Evolutionary conservation across 1,284 basidiomycete genomes (phyloP).

Genomic region (Tranzscheliella williamsii): DNA sequence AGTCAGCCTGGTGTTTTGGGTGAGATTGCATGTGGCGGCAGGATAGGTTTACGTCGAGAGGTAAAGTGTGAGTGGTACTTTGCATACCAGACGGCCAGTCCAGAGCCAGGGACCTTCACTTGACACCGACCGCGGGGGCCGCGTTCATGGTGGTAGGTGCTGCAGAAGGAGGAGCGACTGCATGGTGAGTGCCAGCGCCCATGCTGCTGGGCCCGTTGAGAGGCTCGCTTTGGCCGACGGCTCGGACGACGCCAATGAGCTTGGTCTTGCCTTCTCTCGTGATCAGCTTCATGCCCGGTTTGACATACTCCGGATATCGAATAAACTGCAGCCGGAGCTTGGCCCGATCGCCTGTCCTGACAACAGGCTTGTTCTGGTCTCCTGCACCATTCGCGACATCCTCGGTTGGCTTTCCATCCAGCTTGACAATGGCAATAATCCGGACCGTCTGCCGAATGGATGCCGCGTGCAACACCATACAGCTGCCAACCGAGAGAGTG

Average conservation of each 20-base stretch:
- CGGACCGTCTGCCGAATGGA: slow-evolving; percentile 58
- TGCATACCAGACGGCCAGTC: too few species aligned
- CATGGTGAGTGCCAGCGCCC: not conserved
- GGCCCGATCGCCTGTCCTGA: slow-evolving; percentile 57
- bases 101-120: too few species aligned
- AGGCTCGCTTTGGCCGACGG: slow-evolving; percentile 41
- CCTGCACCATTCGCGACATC: slow-evolving; percentile 1
- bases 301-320: slow-evolving; percentile 51
- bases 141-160: not conserved
- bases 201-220: slow-evolving; percentile 3
- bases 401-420: slow-evolving; percentile 34
- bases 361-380: slow-evolving; percentile 47
- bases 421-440: slow-evolving; percentile 53
- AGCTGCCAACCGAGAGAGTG: slow-evolving; percentile 53
- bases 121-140: slow-evolving; percentile 1
- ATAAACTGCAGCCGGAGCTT: slow-evolving; percentile 54
- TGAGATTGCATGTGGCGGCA: not conserved
- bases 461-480: slow-evolving; percentile 58
- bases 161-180: too few species aligned
- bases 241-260: slow-evolving; percentile 53
- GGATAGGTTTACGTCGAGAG: not conserved
- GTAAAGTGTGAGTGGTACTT: too few species aligned
- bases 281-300: slow-evolving; percentile 57
- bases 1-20: not conserved
- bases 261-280: slow-evolving; percentile 57